These are phyloP conservation scores for Usnea hakonensis DNA, from an alignment of 495 filamentous ascomycete species.

Conservation along the genomic window DNA sequence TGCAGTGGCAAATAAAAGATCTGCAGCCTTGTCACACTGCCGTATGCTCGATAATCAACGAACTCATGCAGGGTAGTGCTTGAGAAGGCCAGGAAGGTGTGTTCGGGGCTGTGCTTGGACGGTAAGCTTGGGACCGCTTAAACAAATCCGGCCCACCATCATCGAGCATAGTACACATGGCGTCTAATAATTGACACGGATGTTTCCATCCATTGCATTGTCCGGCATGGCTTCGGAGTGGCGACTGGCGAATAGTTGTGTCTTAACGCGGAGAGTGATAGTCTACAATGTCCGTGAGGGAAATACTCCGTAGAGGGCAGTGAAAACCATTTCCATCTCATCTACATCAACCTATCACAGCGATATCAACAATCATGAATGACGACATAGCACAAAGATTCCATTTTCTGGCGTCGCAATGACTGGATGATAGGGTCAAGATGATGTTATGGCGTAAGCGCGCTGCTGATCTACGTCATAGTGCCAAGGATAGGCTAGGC, in stretches of 20 bases:
- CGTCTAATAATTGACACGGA: neutral
- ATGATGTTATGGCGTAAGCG: slow-evolving; percentile 12
- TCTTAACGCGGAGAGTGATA: too few relatives aligned
- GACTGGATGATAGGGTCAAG: neutral
- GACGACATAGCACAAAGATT: too few relatives aligned
- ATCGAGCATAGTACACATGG: too few relatives aligned
- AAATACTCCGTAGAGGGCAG: too few relatives aligned
- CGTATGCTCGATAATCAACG: slow-evolving; percentile 15
- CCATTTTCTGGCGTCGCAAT: neutral
- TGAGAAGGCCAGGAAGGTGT: too few relatives aligned
- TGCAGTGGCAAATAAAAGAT: slow-evolving; percentile 4
- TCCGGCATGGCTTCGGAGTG: slow-evolving; percentile 1
- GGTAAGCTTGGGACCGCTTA: too few relatives aligned
- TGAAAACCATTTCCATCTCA: too few relatives aligned
- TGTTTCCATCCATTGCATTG: slow-evolving; percentile 7
- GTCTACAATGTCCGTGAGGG: too few relatives aligned
- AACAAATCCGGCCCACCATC: too few relatives aligned
- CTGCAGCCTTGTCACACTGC: slow-evolving; percentile 2
- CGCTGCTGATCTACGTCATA: too few relatives aligned
- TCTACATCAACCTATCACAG: neutral
- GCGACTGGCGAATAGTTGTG: too few relatives aligned
- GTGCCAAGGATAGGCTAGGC: neutral
- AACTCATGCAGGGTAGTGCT: slow-evolving; percentile 15
- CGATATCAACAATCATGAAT: neutral
- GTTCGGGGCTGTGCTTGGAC: too few relatives aligned